Base-by-base conservation (phyloP, 1,284 basidiomycete species). In the Cryptococcus sp. region DNA sequence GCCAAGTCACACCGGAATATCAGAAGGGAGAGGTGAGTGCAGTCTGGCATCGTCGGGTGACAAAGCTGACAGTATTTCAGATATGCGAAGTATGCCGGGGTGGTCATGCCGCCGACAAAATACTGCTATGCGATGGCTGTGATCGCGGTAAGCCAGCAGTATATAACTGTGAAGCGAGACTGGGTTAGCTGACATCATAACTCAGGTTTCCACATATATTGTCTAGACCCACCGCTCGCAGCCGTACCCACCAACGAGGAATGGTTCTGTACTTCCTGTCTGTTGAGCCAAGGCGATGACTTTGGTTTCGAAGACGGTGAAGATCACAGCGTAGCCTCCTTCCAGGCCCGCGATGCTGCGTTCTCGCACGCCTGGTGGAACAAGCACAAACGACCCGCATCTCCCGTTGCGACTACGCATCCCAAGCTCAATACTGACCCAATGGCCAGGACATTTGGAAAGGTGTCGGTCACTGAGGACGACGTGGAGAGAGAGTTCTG, bases 291-390 rank as follows among this genome's bases (percentile, higher is more conserved):
- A 0, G 94, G 95, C n/a, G 91, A 92, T 57, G 96, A 98, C 78
- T 99, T 92, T 72, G 96, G 96, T 45, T 99, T 99, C 71, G 95
- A 98, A 69, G 95, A 98, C 71, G 96, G 96, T 54, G 90, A 98
- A 77, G 94, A 97, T 66, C 95, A 99, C 77, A 88, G 87, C 62
- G 83, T 99, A 46, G 85, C 90, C 45, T 92, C 87, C 68, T 99
- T 99, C 80, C 93, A 95, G 72, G 88, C 88, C 41, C 85, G 95
- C 22, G 95, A 97, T 68, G 82, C 84, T 25, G 89, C 90, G 59
- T 99, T 99, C 80, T 86, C 91, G 58, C 83, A 86, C 55, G 81
- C 87, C 55, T 99, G 94, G 93, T 95, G 93, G 79, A 82, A 86
- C 61, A 81, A 83, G 4, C 91, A 94, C 77, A 85, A 86, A 3